Evolutionary conservation across 2,329 filamentous ascomycete species (phyloP), one percentile per base, ranked within the genome.

Genomic region (Hypoxylon sp.): DNA sequence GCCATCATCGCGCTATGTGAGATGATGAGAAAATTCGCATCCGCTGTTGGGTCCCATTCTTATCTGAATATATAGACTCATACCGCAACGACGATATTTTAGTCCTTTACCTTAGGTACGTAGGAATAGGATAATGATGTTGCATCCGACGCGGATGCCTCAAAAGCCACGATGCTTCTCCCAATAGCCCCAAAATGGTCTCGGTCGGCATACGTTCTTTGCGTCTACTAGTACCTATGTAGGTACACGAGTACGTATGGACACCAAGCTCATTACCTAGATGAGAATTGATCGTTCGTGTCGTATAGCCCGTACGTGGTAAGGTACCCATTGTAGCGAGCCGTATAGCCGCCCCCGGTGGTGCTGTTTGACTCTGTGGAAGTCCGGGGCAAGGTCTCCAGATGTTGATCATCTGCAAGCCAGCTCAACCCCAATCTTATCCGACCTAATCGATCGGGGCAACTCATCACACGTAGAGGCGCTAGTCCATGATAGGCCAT

Each of bases 361-460:
- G 17, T 29, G 27, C 17, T 37, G 46, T 57, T 61, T 32, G 13
- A 5, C 24, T 15, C 11, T 17, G 15, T 32, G 13, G 31, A 48
- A 58, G 60, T 65, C 60, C 35, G 56, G 55, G 60, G 52, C 50
- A 44, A 57, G 31, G 2, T 54, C 46, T 57, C 56, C 35, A 47
- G 42, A 56, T 27, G 67, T 65, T 62, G 64, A 70, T 67, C 59
- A 66, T 64, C 58, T 68, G 69, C 69, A 66, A 62, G 67, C 64
- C 58, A 61, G 39, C 65, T 70, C 50, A 65, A 62, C 29, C 53
- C 62, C 54, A 48, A 11, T 27, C 29, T 24, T 19, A 27, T 11
- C 51, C 27, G 42, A 39, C 35, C 21, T 50, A 53, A 65, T 58
- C 15, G 48, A 55, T 19, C 32, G 47, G 54, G 27, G 37, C 19